A percentile compares a stretch with the other conserved stretches of the same genome.
Conservation (phyloP, 2,329 filamentous ascomycete genomes). For the Pseudogymnoascus sp. region DNA sequence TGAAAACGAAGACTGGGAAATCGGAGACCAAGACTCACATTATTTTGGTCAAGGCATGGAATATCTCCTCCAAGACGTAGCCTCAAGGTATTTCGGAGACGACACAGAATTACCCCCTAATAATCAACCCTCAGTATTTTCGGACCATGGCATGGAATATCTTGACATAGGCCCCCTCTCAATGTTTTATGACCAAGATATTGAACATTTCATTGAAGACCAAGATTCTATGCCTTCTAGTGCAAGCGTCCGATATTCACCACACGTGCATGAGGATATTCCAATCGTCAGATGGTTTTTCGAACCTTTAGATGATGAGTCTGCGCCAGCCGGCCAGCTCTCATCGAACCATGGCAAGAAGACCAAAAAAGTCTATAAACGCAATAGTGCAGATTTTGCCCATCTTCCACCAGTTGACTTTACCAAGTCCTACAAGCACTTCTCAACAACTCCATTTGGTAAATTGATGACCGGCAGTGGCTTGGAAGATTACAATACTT, state of each 20-base stretch:
- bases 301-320: neutral
- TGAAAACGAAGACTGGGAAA: neutral
- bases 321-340: neutral
- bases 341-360: neutral
- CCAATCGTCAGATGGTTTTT: neutral
- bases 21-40: neutral
- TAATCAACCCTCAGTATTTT: neutral
- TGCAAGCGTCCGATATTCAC: neutral
- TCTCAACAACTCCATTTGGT: neutral
- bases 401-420: neutral
- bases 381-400: neutral
- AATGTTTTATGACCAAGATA: neutral
- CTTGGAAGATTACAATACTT: neutral
- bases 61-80: neutral
- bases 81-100: neutral
- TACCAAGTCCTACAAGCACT: neutral
- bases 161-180: no score
- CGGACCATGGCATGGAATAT: neutral
- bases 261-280: neutral
- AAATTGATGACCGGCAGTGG: neutral
- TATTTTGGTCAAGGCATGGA: neutral
- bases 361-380: neutral
- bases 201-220: neutral
- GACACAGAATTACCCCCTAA: neutral
- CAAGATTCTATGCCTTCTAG: neutral